Base-by-base conservation (phyloP, 352 stramenopile genomes). In the Poterioochromonas sp. region DNA sequence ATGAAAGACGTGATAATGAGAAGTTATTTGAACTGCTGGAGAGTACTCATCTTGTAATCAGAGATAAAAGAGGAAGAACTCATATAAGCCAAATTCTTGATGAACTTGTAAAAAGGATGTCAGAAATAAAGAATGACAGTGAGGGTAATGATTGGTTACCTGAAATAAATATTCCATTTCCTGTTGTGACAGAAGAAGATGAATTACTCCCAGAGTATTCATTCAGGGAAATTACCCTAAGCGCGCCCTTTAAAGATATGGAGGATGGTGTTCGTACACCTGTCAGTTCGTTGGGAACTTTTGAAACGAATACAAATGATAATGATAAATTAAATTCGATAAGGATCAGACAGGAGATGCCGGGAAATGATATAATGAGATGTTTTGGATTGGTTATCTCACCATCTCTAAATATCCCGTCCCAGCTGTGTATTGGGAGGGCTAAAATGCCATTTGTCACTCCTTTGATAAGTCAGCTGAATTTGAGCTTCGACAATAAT, bases 351-450 rank as follows among this genome's bases (percentile, higher is more conserved):
- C 58, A 68, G 58, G 58, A 68, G 29, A 68, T 68, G 58, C 58
- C 58, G 58, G 58, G 58, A 68, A 68, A 68, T 68, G 58, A 68
- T 68, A 68, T 68, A 68, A 68, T 68, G 58, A 68, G 58, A 68
- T 58, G 58, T 68, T 18, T 68, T 68, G 29, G 29, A 68, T 68
- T 68, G 15, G 58, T 68, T 35, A 68, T 68, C 58, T 68, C 58
- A 35, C 58, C 58, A 68, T 68, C 58, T 68, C 58, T 68, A 35
- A 68, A 68, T 68, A 68, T 68, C 29, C 15, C 58, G 58, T 68
- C 58, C 58, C 58, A 68, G 58, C 58, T 68, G 58, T 68, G 58
- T 35, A 68, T 68, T 68, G 58, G 58, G 58, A 68, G 58, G 29
- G 58, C 58, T 68, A 68, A 68, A 68, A 68, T 68, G 58, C 58